phyloP scores from a whole-genome alignment of 1,284 basidiomycete species.

The Grifola frondosa region DNA sequence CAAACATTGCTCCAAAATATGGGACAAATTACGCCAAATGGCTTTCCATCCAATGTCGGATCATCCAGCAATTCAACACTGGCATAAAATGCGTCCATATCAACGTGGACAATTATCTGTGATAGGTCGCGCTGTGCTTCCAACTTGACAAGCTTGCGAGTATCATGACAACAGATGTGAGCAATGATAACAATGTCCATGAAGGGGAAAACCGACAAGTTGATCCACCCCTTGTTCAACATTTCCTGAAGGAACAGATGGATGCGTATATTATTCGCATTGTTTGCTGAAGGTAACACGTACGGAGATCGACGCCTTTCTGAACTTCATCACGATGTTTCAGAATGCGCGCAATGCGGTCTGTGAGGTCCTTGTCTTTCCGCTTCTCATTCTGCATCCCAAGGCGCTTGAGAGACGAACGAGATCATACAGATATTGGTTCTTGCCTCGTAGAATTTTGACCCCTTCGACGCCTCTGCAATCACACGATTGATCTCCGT shows the following conservation, averaged over 20 bases:
- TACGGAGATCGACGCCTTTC: conserved; percentile 59
- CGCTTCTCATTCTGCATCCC: conserved; percentile 77
- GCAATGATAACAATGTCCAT: not conserved
- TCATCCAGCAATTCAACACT: conserved; percentile 80
- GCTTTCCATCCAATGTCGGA: conserved; percentile 77
- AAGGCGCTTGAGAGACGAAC: not conserved
- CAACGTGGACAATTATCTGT: conserved; percentile 85
- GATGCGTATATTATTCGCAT: too few relatives aligned
- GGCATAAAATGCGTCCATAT: conserved; percentile 80
- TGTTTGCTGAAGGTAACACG: conserved; percentile 30
- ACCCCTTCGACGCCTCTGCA: conserved; percentile 79
- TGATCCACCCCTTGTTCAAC: conserved; percentile 55
- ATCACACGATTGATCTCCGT: conserved; percentile 78
- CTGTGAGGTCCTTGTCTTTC: conserved; percentile 79
- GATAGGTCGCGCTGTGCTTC: conserved; percentile 79
- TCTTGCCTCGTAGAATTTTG: conserved; percentile 78
- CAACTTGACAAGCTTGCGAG: conserved; percentile 73
- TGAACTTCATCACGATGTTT: conserved; percentile 62
- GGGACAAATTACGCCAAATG: conserved; percentile 74
- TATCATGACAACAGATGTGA: too few relatives aligned
- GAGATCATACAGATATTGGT: not conserved
- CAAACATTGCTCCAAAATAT: not conserved
- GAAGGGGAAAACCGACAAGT: conserved; percentile 36
- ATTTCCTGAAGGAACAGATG: conserved; percentile 37
- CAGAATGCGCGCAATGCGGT: conserved; percentile 65